phyloP scores from a whole-genome alignment of 805 yeast genomes.

The Pichia thaimueangensis region DNA sequence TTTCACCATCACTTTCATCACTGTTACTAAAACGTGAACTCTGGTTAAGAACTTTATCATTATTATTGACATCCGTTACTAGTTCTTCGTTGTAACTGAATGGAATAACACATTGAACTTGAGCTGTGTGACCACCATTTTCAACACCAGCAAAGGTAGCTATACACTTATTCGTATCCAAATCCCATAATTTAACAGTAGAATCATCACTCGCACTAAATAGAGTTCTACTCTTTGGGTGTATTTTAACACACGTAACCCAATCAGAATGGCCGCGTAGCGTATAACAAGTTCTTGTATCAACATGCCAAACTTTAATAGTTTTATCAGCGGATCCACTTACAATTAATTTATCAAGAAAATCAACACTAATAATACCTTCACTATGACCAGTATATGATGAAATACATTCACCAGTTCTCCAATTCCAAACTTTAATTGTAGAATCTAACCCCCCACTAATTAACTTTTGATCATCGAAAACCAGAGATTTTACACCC shows the following conservation, averaged over 20 bases:
- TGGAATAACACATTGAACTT: constrained; percentile 89
- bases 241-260: constrained; percentile 87
- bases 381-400: constrained; percentile 91
- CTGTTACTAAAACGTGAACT: constrained; percentile 6
- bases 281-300: constrained; percentile 85
- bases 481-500: constrained; percentile 78
- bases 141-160: constrained; percentile 71
- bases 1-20: constrained; percentile 11
- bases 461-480: constrained; percentile 83
- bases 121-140: constrained; percentile 84
- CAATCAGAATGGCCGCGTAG: constrained; percentile 89
- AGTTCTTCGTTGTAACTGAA: constrained; percentile 60
- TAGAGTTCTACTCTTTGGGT: constrained; percentile 67
- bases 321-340: constrained; percentile 92
- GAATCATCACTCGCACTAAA: constrained; percentile 89
- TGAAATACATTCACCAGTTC: constrained; percentile 88
- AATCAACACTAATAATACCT: constrained; percentile 79
- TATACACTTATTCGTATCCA: constrained; percentile 71
- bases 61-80: constrained; percentile 27
- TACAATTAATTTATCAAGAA: constrained; percentile 71
- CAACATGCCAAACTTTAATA: constrained; percentile 95
- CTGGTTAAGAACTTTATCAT: constrained; percentile 4
- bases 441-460: constrained; percentile 91
- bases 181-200: constrained; percentile 93
- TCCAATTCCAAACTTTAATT: constrained; percentile 92